phyloP scores from a whole-genome alignment of 176 grass and related monocot species.

The sorghum (Sorghum bicolor) region Sorghum_bicolor_NCBIv3 NC_012870.2:6774001-6774500 shows the following conservation, averaged over 20 bases:
- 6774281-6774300: constrained; percentile 55
- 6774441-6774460: constrained; percentile 55
- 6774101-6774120: constrained; percentile 11
- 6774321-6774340: constrained; percentile 22
- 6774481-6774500: constrained; percentile 26
- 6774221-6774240: no score
- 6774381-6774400: constrained; percentile 93
- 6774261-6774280: constrained; percentile 76
- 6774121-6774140: background rate
- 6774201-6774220: background rate
- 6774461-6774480: constrained; percentile 43
- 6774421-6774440: constrained; percentile 58
- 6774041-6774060: background rate
- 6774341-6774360: constrained; percentile 25
- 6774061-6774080: background rate
- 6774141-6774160: background rate
- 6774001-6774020: background rate
- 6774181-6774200: background rate
- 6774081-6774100: constrained; percentile 11
- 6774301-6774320: constrained; percentile 31
- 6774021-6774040: background rate
- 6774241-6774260: constrained; percentile 55
- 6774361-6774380: constrained; percentile 22
- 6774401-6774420: constrained; percentile 51
- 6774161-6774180: background rate